Percentiles rank a stretch among this genome's conserved stretches.
Evolutionary conservation across 352 stramenopile species (phyloP).

Genomic region (Pythium biforme): DNA sequence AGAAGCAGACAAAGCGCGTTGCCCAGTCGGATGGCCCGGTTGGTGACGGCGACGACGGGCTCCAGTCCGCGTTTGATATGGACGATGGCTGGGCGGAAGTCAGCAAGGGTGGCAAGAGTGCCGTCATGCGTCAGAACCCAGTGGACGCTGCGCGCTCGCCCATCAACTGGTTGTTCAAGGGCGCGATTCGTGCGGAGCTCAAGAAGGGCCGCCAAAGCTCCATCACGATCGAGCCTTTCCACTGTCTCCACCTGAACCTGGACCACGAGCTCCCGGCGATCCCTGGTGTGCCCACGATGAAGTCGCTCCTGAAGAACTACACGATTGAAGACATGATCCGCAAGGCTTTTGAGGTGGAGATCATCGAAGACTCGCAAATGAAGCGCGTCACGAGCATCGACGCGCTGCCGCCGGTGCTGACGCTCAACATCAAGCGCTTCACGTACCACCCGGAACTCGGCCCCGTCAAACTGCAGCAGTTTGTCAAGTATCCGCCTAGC

Average conservation of each 20-base stretch:
- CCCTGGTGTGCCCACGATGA: slow-evolving; percentile 28
- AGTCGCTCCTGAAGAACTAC: slow-evolving; percentile 45
- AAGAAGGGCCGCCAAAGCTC: slow-evolving; percentile 73
- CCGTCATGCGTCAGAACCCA: slow-evolving; percentile 68
- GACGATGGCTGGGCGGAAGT: slow-evolving; percentile 82
- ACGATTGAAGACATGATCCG: slow-evolving; percentile 78
- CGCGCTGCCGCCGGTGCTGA: slow-evolving; percentile 73
- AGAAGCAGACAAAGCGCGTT: slow-evolving; percentile 57
- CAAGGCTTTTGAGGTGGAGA: slow-evolving; percentile 69
- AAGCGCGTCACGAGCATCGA: slow-evolving; percentile 76
- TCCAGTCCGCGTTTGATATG: slow-evolving; percentile 31
- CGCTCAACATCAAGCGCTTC: slow-evolving; percentile 83
- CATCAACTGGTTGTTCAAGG: slow-evolving; percentile 87
- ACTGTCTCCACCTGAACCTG: slow-evolving; percentile 81
- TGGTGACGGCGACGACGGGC: slow-evolving; percentile 1
- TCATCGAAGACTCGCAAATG: slow-evolving; percentile 70
- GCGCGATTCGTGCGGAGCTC: slow-evolving; percentile 71
- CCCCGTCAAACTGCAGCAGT: slow-evolving; percentile 80
- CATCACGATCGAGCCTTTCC: slow-evolving; percentile 86
- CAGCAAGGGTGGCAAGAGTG: slow-evolving; percentile 73
- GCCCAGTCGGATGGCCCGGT: background rate
- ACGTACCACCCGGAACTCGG: slow-evolving; percentile 79
- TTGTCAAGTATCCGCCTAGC: slow-evolving; percentile 76
- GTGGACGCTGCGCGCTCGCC: slow-evolving; percentile 64
- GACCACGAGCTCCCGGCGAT: slow-evolving; percentile 44